A percentile compares a stretch with the other conserved stretches of the same genome.
phyloP scores from a whole-genome alignment of 306 rosid species.

The Vigna trinervia region DNA sequence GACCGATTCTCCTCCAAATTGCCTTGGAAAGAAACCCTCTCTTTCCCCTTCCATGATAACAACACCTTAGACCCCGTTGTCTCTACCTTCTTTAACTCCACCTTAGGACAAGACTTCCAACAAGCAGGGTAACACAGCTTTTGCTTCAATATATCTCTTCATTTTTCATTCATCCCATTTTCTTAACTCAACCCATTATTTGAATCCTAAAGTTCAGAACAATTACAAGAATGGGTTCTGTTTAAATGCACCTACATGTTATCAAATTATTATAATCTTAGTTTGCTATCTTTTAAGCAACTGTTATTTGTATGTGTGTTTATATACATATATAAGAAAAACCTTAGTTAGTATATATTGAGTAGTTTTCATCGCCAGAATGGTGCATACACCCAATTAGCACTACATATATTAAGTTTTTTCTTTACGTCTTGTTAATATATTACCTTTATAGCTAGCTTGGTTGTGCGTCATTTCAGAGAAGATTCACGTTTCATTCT shows the following conservation, averaged over 20 bases:
- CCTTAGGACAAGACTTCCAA: conserved; percentile 57
- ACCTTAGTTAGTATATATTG: background rate
- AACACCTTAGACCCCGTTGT: conserved; percentile 43
- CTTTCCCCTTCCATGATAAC: conserved; percentile 57
- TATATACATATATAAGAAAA: background rate
- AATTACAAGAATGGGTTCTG: background rate
- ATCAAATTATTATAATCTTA: background rate
- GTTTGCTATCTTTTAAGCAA: background rate
- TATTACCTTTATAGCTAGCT: background rate
- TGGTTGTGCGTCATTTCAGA: background rate
- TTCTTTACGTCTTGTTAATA: background rate
- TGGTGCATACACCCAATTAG: background rate
- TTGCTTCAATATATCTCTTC: background rate
- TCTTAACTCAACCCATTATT: no score
- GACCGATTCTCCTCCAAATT: conserved; percentile 69
- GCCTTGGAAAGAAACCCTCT: conserved; percentile 88
- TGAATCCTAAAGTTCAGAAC: no score
- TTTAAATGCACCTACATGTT: background rate
- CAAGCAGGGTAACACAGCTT: conserved; percentile 60
- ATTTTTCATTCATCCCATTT: no score
- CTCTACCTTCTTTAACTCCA: conserved; percentile 53
- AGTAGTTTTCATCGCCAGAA: background rate
- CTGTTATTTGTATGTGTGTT: background rate
- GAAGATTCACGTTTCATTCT: background rate
- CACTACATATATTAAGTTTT: background rate